These are phyloP conservation scores for Penicillium sp. DNA, from an alignment of 2,329 filamentous ascomycete genomes.

Conservation along the genomic window DNA sequence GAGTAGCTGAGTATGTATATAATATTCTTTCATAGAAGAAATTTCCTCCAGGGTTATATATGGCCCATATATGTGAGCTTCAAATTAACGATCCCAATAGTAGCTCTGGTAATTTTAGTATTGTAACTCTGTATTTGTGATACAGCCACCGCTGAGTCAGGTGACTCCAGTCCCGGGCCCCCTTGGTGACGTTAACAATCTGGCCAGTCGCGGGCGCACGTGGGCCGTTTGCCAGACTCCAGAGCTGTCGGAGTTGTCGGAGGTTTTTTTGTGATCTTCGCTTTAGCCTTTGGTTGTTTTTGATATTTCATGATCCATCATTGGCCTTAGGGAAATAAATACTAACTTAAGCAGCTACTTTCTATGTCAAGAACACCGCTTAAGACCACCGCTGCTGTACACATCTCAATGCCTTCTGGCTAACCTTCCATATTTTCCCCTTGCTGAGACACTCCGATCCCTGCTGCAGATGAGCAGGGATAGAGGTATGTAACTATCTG, in stretches of 20 bases:
- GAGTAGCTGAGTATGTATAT: background rate
- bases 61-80: too few relatives aligned
- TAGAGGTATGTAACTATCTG: background rate
- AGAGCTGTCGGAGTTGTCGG: too few relatives aligned
- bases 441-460: background rate
- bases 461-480: background rate
- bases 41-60: background rate
- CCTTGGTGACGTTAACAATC: background rate
- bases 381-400: background rate
- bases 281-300: too few relatives aligned
- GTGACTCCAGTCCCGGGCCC: background rate
- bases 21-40: background rate
- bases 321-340: background rate
- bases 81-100: background rate
- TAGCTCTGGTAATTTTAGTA: background rate
- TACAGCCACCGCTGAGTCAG: background rate
- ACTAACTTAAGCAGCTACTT: too few relatives aligned
- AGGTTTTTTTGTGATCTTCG: too few relatives aligned
- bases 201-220: conserved; percentile 10
- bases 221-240: background rate
- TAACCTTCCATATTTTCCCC: background rate
- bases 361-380: too few relatives aligned
- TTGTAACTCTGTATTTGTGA: background rate
- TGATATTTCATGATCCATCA: too few relatives aligned
- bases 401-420: background rate